These are phyloP conservation scores for Chalciporus sphaerocephalus DNA, from an alignment of 768 basidiomycete genomes.

Conservation along the genomic window DNA sequence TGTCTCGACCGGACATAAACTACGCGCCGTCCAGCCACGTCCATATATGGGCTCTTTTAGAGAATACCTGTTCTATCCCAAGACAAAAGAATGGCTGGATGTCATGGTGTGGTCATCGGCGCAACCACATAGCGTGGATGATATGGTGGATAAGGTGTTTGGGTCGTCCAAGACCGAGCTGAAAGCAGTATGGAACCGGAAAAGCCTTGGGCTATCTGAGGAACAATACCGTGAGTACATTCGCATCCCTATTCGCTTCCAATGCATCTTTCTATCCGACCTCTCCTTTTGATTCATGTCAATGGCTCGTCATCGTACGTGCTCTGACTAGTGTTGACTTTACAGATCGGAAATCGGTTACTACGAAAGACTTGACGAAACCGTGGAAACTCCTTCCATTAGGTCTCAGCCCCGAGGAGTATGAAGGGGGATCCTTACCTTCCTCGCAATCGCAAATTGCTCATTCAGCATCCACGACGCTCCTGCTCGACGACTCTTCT, in stretches of 20 bases:
- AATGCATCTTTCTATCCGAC: not conserved
- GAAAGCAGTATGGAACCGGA: slow-evolving; percentile 73
- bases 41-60: slow-evolving; percentile 64
- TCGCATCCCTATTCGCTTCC: not conserved
- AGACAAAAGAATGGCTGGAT: slow-evolving; percentile 66
- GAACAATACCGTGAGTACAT: slow-evolving; percentile 64
- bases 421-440: not conserved
- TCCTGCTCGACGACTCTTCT: slow-evolving; percentile 51
- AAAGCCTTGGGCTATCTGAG: slow-evolving; percentile 62
- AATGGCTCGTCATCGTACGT: not conserved
- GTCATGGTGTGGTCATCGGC: slow-evolving; percentile 90
- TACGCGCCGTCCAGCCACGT: slow-evolving; percentile 49
- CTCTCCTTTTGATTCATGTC: slow-evolving; percentile 13
- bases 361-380: slow-evolving; percentile 71
- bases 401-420: slow-evolving; percentile 1
- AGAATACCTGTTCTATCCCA: slow-evolving; percentile 57
- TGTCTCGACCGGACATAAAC: slow-evolving; percentile 9
- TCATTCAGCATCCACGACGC: slow-evolving; percentile 45
- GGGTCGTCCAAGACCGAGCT: slow-evolving; percentile 39
- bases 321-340: not conserved
- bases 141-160: slow-evolving; percentile 69
- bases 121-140: slow-evolving; percentile 70
- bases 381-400: slow-evolving; percentile 52
- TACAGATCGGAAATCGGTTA: slow-evolving; percentile 31
- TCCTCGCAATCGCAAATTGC: slow-evolving; percentile 2